These are phyloP conservation scores for Verbascum thapsus DNA, from an alignment of 257 asterid species.

Conservation along the genomic window DNA sequence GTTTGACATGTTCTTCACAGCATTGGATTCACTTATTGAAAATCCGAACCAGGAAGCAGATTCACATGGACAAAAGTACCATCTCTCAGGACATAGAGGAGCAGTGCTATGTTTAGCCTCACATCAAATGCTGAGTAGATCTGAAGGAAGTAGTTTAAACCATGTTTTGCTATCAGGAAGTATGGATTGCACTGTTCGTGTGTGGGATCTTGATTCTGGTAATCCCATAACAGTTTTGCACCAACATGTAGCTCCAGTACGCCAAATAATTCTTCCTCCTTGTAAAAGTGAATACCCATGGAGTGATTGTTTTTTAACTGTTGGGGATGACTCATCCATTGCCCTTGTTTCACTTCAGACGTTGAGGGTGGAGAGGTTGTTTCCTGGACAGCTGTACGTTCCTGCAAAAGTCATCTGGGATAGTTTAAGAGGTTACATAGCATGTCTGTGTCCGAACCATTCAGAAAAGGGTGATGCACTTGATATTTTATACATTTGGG, in stretches of 20 bases:
- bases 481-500: conserved; percentile 92
- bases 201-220: conserved; percentile 91
- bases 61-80: conserved; percentile 45
- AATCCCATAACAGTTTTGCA: conserved; percentile 67
- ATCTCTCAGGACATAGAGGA: conserved; percentile 78
- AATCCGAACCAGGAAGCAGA: conserved; percentile 36
- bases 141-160: conserved; percentile 48
- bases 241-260: conserved; percentile 94
- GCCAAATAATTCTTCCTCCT: conserved; percentile 87
- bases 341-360: conserved; percentile 85
- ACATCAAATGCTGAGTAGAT: conserved; percentile 56
- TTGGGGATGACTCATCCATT: conserved; percentile 77
- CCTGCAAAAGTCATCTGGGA: conserved; percentile 92
- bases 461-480: conserved; percentile 60
- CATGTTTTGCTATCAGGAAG: conserved; percentile 90
- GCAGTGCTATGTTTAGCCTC: conserved; percentile 94
- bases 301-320: conserved; percentile 87
- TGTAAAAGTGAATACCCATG: conserved; percentile 64
- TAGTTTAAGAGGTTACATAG: conserved; percentile 79
- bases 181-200: conserved; percentile 85
- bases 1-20: conserved; percentile 62
- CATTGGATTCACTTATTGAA: conserved; percentile 42
- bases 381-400: conserved; percentile 82
- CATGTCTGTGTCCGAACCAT: conserved; percentile 79
- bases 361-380: conserved; percentile 84